Percentiles rank a stretch among this genome's conserved stretches.
phyloP scores from a whole-genome alignment of 2,329 filamentous ascomycete genomes.

The Huntiella decipiens region DNA sequence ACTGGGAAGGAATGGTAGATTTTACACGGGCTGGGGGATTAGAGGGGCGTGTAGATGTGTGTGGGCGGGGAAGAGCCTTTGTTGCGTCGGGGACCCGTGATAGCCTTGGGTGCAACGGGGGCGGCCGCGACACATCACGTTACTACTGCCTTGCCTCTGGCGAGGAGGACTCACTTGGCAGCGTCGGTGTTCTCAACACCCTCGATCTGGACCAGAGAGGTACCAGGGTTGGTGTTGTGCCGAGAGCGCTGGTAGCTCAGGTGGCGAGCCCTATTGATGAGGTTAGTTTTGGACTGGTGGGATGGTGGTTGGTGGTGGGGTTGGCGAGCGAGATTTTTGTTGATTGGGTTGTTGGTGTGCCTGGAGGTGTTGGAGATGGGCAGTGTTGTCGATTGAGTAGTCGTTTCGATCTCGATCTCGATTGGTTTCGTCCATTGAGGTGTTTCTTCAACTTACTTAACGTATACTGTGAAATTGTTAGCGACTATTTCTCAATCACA shows the following conservation, averaged over 20 bases:
- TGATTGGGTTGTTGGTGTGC: neutral
- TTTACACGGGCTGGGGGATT: neutral
- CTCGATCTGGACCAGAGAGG: constrained; percentile 95
- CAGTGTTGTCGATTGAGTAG: neutral
- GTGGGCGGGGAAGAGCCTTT: neutral
- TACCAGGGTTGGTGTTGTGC: constrained; percentile 77
- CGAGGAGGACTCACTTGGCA: constrained; percentile 50
- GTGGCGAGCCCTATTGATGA: constrained; percentile 64
- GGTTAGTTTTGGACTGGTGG: constrained; percentile 3
- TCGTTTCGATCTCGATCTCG: neutral
- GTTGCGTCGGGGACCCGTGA: too few species aligned
- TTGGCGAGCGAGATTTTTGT: neutral
- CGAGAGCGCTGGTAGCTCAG: constrained; percentile 94
- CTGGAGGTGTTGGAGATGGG: neutral
- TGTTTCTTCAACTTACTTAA: constrained; percentile 51
- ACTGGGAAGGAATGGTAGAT: too few species aligned
- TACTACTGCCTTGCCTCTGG: neutral
- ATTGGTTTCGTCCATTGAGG: neutral
- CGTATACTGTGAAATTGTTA: constrained; percentile 44
- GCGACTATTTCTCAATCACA: too few species aligned
- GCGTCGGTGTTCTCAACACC: constrained; percentile 80
- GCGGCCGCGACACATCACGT: too few species aligned
- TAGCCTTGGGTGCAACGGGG: too few species aligned
- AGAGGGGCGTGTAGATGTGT: neutral
- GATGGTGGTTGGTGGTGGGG: constrained; percentile 1